Conservation (phyloP, 768 basidiomycete species). For the Russula emetica region DNA sequence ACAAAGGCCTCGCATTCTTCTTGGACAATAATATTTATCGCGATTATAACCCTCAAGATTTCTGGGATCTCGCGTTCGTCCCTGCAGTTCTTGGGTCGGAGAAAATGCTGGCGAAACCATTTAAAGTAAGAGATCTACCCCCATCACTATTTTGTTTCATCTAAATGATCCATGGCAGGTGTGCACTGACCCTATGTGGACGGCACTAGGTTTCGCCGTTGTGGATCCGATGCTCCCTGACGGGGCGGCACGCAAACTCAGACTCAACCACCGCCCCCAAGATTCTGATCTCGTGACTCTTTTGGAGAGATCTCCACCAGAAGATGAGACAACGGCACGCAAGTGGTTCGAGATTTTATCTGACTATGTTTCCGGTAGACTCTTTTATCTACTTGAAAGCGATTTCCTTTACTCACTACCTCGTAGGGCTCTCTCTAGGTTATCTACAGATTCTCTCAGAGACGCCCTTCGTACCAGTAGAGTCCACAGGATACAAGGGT, state of each 20-base stretch:
- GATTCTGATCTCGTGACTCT: constrained; percentile 53
- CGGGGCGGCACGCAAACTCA: constrained; percentile 58
- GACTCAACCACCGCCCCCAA: constrained; percentile 66
- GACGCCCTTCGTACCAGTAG: constrained; percentile 63
- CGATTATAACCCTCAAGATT: constrained; percentile 52
- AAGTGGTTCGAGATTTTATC: constrained; percentile 68
- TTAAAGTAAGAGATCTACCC: constrained; percentile 48
- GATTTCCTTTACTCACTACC: not conserved
- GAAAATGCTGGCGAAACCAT: constrained; percentile 53
- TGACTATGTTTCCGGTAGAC: constrained; percentile 54
- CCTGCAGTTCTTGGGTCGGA: constrained; percentile 60
- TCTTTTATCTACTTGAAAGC: not conserved
- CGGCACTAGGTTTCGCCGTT: constrained; percentile 70
- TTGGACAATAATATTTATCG: constrained; percentile 68
- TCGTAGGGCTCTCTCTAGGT: constrained; percentile 51
- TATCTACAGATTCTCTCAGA: constrained; percentile 57
- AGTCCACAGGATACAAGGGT: constrained; percentile 33
- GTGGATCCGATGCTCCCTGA: constrained; percentile 50
- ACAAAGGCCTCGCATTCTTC: constrained; percentile 73
- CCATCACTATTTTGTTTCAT: not conserved
- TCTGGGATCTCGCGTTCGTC: constrained; percentile 64
- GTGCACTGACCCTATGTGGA: constrained; percentile 63
- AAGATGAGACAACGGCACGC: constrained; percentile 48
- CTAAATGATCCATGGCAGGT: constrained; percentile 47
- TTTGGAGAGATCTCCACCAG: constrained; percentile 57